Percentiles rank a stretch among this genome's conserved stretches.
These are phyloP conservation scores for Plasmodium inui DNA, from an alignment of 169 alveolate genomes.

Conservation along the genomic window DNA sequence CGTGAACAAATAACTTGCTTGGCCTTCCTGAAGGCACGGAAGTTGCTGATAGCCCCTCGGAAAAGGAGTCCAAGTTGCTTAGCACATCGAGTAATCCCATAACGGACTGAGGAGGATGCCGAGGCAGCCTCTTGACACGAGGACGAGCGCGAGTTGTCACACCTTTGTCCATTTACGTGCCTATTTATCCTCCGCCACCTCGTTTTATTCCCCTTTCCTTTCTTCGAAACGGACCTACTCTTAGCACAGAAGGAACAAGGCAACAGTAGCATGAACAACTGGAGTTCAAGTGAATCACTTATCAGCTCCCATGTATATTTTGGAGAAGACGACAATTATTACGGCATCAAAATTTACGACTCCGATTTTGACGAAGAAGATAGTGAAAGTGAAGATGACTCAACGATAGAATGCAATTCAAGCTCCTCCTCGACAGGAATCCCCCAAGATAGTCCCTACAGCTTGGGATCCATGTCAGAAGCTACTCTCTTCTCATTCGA, in stretches of 20 bases:
- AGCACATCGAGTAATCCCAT: not conserved
- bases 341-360: not conserved
- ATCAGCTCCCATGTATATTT: not conserved
- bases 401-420: not conserved
- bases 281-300: not conserved
- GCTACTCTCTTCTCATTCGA: not conserved
- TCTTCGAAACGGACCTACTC: not conserved
- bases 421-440: conserved; percentile 4
- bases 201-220: not conserved
- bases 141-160: not conserved
- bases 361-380: not conserved
- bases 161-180: not conserved
- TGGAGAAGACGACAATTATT: not conserved
- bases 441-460: not conserved
- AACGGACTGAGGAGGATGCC: not conserved
- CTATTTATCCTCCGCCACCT: not conserved
- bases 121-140: not conserved
- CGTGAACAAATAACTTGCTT: not conserved
- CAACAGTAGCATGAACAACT: not conserved
- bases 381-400: not conserved
- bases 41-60: not conserved
- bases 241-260: not conserved
- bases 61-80: not conserved
- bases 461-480: not conserved
- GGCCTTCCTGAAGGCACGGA: not conserved